Conservation (phyloP, 345 rosid species). For the Fremontodendron californicum region DNA sequence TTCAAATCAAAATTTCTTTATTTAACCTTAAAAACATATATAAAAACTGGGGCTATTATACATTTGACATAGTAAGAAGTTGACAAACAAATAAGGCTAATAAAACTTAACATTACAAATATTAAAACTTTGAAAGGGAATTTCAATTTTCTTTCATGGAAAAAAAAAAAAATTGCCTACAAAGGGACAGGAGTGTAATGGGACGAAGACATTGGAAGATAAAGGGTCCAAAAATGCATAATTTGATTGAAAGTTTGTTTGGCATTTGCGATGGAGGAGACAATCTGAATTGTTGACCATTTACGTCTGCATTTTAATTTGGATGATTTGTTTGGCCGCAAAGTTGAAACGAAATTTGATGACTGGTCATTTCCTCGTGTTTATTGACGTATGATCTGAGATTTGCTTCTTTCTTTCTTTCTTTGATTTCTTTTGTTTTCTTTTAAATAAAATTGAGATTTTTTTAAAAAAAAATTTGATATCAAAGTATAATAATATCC, state of each 20-base stretch:
- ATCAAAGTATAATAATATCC: background rate
- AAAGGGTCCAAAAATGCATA: background rate
- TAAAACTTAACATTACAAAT: background rate
- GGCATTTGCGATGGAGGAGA: background rate
- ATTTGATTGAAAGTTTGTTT: background rate
- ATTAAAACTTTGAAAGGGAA: background rate
- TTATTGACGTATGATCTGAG: background rate
- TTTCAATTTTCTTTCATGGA: background rate
- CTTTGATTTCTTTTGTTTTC: background rate
- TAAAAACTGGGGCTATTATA: background rate
- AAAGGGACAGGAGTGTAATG: too few relatives aligned
- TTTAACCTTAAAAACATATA: too few relatives aligned
- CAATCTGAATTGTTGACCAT: slow-evolving; percentile 1
- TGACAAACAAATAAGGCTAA: background rate
- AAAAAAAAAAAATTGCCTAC: too few relatives aligned
- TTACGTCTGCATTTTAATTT: background rate
- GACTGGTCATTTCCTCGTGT: background rate
- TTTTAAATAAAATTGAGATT: background rate
- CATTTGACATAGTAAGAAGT: background rate
- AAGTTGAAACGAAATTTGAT: background rate
- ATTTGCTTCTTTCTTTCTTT: background rate
- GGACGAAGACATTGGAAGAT: background rate
- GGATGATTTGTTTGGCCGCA: background rate
- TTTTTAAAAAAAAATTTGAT: background rate
- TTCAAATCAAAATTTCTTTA: too few relatives aligned